Evolutionary conservation across 768 basidiomycete species (phyloP), one percentile per base, ranked within the genome.

Genomic region (Lactifluus echinatus): DNA sequence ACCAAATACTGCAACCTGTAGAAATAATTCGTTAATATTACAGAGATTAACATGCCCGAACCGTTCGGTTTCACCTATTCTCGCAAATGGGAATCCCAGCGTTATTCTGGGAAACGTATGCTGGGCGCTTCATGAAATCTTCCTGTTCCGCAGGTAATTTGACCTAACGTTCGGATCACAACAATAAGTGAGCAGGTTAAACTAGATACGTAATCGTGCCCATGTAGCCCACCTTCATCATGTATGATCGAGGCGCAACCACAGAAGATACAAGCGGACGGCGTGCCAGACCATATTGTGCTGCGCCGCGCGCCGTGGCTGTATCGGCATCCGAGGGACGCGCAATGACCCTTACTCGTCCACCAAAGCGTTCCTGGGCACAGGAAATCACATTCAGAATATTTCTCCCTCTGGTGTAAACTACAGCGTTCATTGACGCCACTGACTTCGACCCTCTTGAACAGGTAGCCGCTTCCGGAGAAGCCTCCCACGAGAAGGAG

Each of bases 401-500:
- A 31, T 23, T 46, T 21, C 26, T 57, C 28, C 57, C 56, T 37
- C 62, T 45, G 51, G 43, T 48, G 55, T 51, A 57, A n/a, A 42
- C 21, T 26, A 28, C 8, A 57, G 42, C 51, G 53, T 29, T 36
- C 26, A 29, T 31, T 40, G 56, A 51, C 42, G 42, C 29, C 44
- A 73, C 79, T 59, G 51, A 84, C 88, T 76, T 90, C 79, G 39
- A 93, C 85, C 60, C 82, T 79, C 66, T 81, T 77, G 72, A 87
- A 89, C 62, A 93, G 74, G 70, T 94, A 93, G 67, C 89, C 85
- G 69, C 87, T 87, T 7, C 85, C 88, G 48, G 85, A 85, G 70
- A 94, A 94, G 53, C 91, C 91, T 71, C 91, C 91, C 67, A 94
- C 90, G 65, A 93, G 81, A 63, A 94, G 80, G 50, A 94, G 72